Base-by-base conservation (phyloP, 495 filamentous ascomycete genomes). In the Bombardia bombarda region DNA sequence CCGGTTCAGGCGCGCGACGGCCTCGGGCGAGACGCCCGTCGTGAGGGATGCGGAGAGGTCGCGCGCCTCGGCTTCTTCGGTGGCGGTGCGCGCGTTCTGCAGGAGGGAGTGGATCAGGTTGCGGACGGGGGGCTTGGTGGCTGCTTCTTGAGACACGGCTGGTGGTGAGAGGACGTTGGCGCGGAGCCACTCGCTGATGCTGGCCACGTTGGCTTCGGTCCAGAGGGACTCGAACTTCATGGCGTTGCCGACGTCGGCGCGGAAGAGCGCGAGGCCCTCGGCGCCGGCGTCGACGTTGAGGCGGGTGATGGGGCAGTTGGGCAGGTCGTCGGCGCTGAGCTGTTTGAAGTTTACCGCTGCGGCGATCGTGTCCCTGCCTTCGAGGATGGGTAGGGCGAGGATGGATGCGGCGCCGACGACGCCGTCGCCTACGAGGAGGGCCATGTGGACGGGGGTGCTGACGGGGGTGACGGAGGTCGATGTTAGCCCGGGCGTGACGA, bases 371-470 rank as follows among this genome's bases (percentile, higher is more conserved):
- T 59, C 52, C n/a, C 45, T 23, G 45, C 60, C 57, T 36, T 62
- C 51, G 14, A 60, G 34, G 3, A 59, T 38, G 6, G 72, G 60
- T 38, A 66, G 56, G 13, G 58, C 43, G 23, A 69, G 40, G 25
- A 74, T 44, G 12, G 55, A 50, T 16, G 63, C 58, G 3, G 68
- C 70, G 13, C 72, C 74, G 8, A 54, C 19, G 14, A 76, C 49
- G 0, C 87, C 90, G 32, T 82, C 73, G 3, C 78, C 80, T 24
- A 93, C 79, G 12, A 96, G 48, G 19, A 97, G 60, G 8, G 82
- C 77, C 58, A 82, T 84, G 52, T 98, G 92, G 13, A 95, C 87
- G 0, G 92, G 90, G 42, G 89, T 87, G 8, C 79, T 78, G 9
- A 94, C 68, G 28, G 82, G 61, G 18, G 75, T 75, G 35, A 77